Percentiles rank a stretch among this genome's conserved stretches.
Conservation (phyloP, 1,139 yeast species). For the Citeromyces siamensis region DNA sequence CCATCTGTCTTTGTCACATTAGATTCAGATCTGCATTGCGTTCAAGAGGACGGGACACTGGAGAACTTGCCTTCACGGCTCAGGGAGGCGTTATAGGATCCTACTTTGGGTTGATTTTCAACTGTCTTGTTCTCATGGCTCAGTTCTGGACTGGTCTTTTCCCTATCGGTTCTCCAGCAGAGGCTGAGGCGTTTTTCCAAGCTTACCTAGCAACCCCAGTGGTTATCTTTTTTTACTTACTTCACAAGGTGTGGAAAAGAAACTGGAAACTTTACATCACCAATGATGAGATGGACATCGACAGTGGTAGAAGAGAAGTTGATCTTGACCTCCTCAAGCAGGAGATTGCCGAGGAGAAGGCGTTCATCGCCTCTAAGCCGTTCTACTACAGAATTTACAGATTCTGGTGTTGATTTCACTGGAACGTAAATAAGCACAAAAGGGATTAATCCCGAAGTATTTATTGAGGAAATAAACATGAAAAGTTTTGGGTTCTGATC, state of each 20-base stretch:
- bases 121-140: conserved; percentile 46
- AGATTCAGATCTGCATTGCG: conserved; percentile 61
- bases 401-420: conserved; percentile 29
- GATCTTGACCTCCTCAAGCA: conserved; percentile 38
- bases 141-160: conserved; percentile 65
- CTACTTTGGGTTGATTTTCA: conserved; percentile 48
- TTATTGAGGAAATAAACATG: too few relatives aligned
- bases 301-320: conserved; percentile 67
- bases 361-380: conserved; percentile 19
- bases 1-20: conserved; percentile 63
- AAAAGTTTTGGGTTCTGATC: too few relatives aligned
- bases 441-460: too few relatives aligned
- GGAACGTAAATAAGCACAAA: too few relatives aligned
- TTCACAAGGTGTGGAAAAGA: conserved; percentile 42
- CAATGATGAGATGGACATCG: conserved; percentile 58
- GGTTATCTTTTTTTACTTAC: conserved; percentile 38
- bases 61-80: conserved; percentile 64
- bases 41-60: conserved; percentile 45
- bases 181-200: conserved; percentile 36
- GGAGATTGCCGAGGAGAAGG: conserved; percentile 31
- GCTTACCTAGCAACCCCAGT: conserved; percentile 54
- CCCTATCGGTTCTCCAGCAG: conserved; percentile 22
- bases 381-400: conserved; percentile 23
- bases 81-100: conserved; percentile 74
- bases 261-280: too few relatives aligned